Evolutionary conservation across 441 rosid genomes (phyloP).

Genomic region (Adansonia grandidieri): DNA sequence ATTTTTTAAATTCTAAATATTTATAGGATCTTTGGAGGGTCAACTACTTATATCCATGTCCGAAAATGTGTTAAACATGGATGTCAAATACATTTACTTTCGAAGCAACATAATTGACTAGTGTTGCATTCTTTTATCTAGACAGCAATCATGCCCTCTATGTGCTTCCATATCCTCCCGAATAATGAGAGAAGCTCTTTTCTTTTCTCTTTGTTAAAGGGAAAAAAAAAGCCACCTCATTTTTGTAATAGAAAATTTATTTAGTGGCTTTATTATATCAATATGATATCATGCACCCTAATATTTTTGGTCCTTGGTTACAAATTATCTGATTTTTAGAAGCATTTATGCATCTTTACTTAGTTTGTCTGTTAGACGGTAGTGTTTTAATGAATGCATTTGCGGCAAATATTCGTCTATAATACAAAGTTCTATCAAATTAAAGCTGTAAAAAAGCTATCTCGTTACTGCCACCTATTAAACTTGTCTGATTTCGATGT

Average conservation of each 20-base stretch:
- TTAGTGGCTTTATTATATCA: not conserved
- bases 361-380: not conserved
- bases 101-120: too few species aligned
- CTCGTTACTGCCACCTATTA: not conserved
- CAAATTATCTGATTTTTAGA: not conserved
- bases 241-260: not conserved
- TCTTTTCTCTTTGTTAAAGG: too few species aligned
- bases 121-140: not conserved
- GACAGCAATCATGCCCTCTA: not conserved
- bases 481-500: not conserved
- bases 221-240: not conserved
- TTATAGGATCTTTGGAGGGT: too few species aligned
- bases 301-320: not conserved
- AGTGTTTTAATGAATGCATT: not conserved
- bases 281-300: not conserved
- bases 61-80: too few species aligned
- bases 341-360: not conserved
- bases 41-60: too few species aligned
- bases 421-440: not conserved
- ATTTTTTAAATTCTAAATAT: too few species aligned
- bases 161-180: not conserved
- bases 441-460: not conserved
- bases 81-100: too few species aligned
- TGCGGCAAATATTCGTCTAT: not conserved
- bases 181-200: not conserved